phyloP scores from a whole-genome alignment of 1,284 basidiomycete species.

The Tausonia pullulans region DNA sequence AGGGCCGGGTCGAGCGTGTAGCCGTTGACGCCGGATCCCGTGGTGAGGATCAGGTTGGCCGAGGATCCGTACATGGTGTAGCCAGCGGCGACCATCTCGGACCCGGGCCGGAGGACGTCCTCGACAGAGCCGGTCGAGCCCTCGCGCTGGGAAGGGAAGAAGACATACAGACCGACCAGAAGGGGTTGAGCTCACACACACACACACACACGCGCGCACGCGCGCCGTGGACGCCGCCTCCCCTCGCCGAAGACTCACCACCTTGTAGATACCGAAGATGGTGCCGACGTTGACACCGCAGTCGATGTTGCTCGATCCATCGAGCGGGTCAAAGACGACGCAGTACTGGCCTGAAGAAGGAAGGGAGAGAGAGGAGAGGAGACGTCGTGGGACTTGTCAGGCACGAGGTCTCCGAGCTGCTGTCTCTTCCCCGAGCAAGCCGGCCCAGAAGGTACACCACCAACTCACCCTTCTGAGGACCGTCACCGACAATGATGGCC shows the following conservation, averaged over 20 bases:
- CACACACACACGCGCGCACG: conserved; percentile 23
- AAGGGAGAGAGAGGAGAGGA: too few relatives aligned
- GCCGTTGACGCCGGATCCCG: conserved; percentile 92
- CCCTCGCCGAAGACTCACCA: conserved; percentile 41
- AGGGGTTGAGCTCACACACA: conserved; percentile 19
- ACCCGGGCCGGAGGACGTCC: conserved; percentile 88
- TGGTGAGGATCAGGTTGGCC: conserved; percentile 91
- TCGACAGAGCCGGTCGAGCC: conserved; percentile 65
- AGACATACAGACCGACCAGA: conserved; percentile 13
- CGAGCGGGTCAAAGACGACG: conserved; percentile 97
- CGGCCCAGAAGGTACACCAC: not conserved
- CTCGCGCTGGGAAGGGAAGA: conserved; percentile 42
- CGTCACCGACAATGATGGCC: conserved; percentile 75
- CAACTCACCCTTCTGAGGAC: conserved; percentile 35
- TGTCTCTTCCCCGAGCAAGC: too few relatives aligned
- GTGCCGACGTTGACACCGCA: conserved; percentile 99
- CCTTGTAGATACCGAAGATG: conserved; percentile 94
- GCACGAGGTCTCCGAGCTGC: too few relatives aligned
- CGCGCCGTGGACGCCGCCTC: not conserved
- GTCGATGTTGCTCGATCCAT: conserved; percentile 98
- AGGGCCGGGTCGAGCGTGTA: conserved; percentile 93
- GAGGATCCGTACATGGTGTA: conserved; percentile 99
- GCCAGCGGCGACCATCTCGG: conserved; percentile 95
- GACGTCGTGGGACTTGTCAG: too few relatives aligned
- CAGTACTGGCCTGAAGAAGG: conserved; percentile 40